phyloP scores from a whole-genome alignment of 208 protist genomes.

The Trypanosoma avium region DNA sequence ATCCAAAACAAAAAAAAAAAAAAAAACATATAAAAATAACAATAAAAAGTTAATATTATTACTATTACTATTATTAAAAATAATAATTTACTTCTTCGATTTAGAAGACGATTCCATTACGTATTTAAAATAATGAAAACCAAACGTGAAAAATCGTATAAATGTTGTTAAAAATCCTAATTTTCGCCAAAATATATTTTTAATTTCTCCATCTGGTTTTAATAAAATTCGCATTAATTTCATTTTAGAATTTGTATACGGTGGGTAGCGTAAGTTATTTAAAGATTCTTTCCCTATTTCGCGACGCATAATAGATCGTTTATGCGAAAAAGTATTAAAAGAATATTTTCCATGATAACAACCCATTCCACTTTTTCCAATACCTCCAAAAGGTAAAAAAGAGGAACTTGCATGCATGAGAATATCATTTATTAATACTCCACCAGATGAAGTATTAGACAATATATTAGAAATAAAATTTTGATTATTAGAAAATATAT shows the following conservation, averaged over 20 bases:
- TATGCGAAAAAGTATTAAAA: conserved; percentile 80
- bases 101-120: not conserved
- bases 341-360: conserved; percentile 73
- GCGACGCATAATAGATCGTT: conserved; percentile 27
- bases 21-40: too few relatives aligned
- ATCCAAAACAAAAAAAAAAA: too few relatives aligned
- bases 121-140: conserved; percentile 4
- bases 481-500: conserved; percentile 82
- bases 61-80: too few relatives aligned
- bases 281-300: conserved; percentile 20
- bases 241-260: conserved; percentile 24
- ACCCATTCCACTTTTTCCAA: conserved; percentile 89
- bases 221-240: conserved; percentile 6
- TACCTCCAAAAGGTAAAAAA: conserved; percentile 91
- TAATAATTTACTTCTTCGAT: too few relatives aligned
- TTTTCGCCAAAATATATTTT: not conserved
- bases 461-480: conserved; percentile 36
- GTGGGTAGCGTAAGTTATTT: conserved; percentile 32
- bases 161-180: conserved; percentile 8
- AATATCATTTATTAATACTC: conserved; percentile 64
- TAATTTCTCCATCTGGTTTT: conserved; percentile 12
- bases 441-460: conserved; percentile 45
- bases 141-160: not conserved
- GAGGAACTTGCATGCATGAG: conserved; percentile 43
- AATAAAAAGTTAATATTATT: too few relatives aligned